Percentiles rank a stretch among this genome's conserved stretches.
phyloP scores from a whole-genome alignment of 2,329 filamentous ascomycete genomes.

The Botrytis fragariae region DNA sequence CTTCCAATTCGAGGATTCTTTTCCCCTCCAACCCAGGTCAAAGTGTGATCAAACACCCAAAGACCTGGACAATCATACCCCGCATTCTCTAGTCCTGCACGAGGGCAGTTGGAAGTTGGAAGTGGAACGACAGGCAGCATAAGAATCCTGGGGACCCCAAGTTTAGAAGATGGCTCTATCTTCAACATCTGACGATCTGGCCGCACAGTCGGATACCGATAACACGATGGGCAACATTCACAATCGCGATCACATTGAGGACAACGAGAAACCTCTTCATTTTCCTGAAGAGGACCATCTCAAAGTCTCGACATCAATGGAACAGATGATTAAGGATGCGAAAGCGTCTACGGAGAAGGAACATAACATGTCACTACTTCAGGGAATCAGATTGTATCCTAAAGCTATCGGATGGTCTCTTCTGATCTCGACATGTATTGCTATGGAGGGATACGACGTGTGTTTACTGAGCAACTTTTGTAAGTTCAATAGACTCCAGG shows the following conservation, averaged over 20 bases:
- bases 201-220: neutral
- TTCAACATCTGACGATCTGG: slow-evolving; percentile 11
- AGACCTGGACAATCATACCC: slow-evolving; percentile 17
- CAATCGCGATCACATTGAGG: neutral
- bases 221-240: slow-evolving; percentile 10
- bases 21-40: slow-evolving; percentile 13
- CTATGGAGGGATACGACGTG: slow-evolving; percentile 46
- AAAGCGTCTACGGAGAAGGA: slow-evolving; percentile 18
- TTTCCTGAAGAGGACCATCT: slow-evolving; percentile 12
- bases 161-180: slow-evolving; percentile 16
- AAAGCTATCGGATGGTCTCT: slow-evolving; percentile 39
- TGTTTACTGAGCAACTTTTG: slow-evolving; percentile 40
- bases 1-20: slow-evolving; percentile 21
- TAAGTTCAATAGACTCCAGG: slow-evolving; percentile 26
- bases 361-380: slow-evolving; percentile 23
- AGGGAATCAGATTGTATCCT: slow-evolving; percentile 31
- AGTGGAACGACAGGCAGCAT: slow-evolving; percentile 15
- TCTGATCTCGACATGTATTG: slow-evolving; percentile 41
- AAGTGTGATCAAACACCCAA: slow-evolving; percentile 19
- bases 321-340: slow-evolving; percentile 21
- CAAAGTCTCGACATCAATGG: slow-evolving; percentile 14
- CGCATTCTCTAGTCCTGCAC: slow-evolving; percentile 18
- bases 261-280: slow-evolving; percentile 17
- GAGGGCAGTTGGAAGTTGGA: slow-evolving; percentile 1
- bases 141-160: slow-evolving; percentile 19